These are phyloP conservation scores for Gnetum montanum DNA, from an alignment of 75 land plant species.

Conservation along the genomic window DNA sequence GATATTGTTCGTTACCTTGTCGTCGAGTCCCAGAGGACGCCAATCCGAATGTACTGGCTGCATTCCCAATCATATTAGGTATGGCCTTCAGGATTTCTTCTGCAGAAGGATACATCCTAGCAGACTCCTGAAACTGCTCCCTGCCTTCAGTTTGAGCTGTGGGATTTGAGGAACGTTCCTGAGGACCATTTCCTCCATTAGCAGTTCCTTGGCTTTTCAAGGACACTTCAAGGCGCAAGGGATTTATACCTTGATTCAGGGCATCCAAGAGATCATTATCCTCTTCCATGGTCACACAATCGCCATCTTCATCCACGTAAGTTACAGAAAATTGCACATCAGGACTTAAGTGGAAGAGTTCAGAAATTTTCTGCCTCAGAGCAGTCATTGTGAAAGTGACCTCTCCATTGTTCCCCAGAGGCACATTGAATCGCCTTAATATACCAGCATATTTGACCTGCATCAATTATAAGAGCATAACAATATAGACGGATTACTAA, in stretches of 20 bases:
- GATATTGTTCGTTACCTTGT: neutral
- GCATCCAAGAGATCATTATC: constrained; percentile 71
- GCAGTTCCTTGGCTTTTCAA: neutral
- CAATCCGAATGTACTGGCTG: no score
- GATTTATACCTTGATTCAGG: constrained; percentile 43
- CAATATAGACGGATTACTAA: no score
- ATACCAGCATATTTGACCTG: constrained; percentile 61
- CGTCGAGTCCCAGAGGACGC: neutral
- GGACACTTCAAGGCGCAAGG: constrained; percentile 46
- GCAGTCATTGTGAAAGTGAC: constrained; percentile 32
- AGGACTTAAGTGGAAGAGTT: constrained; percentile 34
- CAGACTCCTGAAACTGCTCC: neutral
- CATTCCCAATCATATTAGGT: no score
- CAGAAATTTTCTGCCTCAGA: constrained; percentile 32
- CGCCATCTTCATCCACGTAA: constrained; percentile 68
- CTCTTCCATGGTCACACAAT: constrained; percentile 50
- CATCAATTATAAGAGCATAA: constrained; percentile 5
- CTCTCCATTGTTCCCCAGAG: constrained; percentile 7
- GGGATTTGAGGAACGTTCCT: neutral
- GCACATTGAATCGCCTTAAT: constrained; percentile 54
- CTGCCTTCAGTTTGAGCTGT: neutral
- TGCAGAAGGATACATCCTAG: no score
- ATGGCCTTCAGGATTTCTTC: no score
- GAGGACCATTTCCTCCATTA: neutral
- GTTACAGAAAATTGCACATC: constrained; percentile 42